These are phyloP conservation scores for Avena insularis DNA, from an alignment of 176 grass and related monocot species.

Conservation along the genomic window DNA sequence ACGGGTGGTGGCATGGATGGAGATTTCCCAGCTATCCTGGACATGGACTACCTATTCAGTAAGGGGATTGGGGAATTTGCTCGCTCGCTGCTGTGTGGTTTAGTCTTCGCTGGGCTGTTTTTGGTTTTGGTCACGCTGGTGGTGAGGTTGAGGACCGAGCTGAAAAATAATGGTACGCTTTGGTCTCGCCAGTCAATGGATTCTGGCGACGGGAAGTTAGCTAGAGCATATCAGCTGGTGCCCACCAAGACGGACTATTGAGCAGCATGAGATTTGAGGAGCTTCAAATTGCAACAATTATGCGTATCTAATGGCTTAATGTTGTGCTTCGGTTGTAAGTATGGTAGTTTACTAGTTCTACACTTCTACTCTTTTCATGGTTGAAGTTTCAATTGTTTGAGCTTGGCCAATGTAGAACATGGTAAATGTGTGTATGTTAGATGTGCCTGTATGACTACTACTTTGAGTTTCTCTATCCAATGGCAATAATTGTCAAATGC, in stretches of 20 bases:
- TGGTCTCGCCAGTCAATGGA: slow-evolving; percentile 49
- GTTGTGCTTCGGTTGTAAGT: slow-evolving; percentile 49
- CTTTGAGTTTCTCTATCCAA: slow-evolving; percentile 8
- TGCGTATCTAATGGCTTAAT: slow-evolving; percentile 35
- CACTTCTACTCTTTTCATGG: slow-evolving; percentile 18
- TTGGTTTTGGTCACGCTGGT: slow-evolving; percentile 60
- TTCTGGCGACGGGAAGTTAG: slow-evolving; percentile 57
- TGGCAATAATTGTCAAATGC: slow-evolving; percentile 19
- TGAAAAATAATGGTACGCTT: slow-evolving; percentile 46
- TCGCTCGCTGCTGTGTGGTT: slow-evolving; percentile 70
- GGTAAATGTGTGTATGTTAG: slow-evolving; percentile 25
- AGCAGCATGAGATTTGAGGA: slow-evolving; percentile 30
- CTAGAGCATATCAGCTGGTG: slow-evolving; percentile 57
- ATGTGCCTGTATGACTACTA: slow-evolving; percentile 19
- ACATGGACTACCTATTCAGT: slow-evolving; percentile 47
- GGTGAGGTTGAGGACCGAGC: slow-evolving; percentile 66
- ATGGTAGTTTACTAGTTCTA: slow-evolving; percentile 41
- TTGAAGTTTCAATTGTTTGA: slow-evolving; percentile 38
- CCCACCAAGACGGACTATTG: slow-evolving; percentile 63
- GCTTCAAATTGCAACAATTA: background rate
- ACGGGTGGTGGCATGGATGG: slow-evolving; percentile 66
- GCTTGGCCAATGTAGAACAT: slow-evolving; percentile 37
- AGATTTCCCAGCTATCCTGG: slow-evolving; percentile 50
- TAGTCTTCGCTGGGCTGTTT: slow-evolving; percentile 66
- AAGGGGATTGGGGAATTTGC: slow-evolving; percentile 78